phyloP scores from a whole-genome alignment of 768 basidiomycete species.

The Boletus barrowsii region DNA sequence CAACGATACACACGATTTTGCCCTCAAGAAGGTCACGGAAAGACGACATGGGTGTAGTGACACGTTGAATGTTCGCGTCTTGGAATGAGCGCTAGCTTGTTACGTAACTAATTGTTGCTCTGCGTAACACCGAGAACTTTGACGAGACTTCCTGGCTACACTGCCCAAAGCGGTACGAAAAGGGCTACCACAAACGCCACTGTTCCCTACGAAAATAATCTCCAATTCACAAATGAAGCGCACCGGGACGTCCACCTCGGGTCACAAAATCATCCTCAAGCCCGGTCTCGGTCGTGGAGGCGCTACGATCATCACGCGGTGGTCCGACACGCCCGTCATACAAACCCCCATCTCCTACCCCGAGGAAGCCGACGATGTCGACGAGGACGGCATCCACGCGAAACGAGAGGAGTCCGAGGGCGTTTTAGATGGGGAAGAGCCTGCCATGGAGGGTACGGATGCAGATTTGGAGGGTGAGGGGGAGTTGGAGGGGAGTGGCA shows the following conservation, averaged over 20 bases:
- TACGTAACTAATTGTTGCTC: slow-evolving; percentile 15
- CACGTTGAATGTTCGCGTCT: slow-evolving; percentile 2
- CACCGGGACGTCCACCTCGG: slow-evolving; percentile 15
- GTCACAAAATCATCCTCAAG: slow-evolving; percentile 41
- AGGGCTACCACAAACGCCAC: not conserved
- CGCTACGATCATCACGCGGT: slow-evolving; percentile 25
- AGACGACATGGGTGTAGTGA: slow-evolving; percentile 19
- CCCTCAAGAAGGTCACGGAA: slow-evolving; percentile 30
- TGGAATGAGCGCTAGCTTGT: not conserved
- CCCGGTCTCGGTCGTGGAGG: slow-evolving; percentile 33
- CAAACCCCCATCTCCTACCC: slow-evolving; percentile 17
- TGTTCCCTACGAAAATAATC: not conserved
- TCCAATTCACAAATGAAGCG: slow-evolving; percentile 21
- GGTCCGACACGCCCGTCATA: slow-evolving; percentile 21
- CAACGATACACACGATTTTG: slow-evolving; percentile 24
- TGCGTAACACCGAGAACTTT: no score
- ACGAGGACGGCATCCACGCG: slow-evolving; percentile 26
- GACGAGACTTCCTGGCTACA: no score
- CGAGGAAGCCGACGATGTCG: slow-evolving; percentile 21
- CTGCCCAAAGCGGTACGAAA: not conserved
- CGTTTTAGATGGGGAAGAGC: slow-evolving; percentile 32
- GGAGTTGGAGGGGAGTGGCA: slow-evolving; percentile 30
- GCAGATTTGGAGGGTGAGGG: slow-evolving; percentile 29
- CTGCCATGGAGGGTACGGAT: slow-evolving; percentile 22
- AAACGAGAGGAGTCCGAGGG: slow-evolving; percentile 33